Base-by-base conservation (phyloP, 1,284 basidiomycete genomes). In the Coriolopsis trogii region DNA sequence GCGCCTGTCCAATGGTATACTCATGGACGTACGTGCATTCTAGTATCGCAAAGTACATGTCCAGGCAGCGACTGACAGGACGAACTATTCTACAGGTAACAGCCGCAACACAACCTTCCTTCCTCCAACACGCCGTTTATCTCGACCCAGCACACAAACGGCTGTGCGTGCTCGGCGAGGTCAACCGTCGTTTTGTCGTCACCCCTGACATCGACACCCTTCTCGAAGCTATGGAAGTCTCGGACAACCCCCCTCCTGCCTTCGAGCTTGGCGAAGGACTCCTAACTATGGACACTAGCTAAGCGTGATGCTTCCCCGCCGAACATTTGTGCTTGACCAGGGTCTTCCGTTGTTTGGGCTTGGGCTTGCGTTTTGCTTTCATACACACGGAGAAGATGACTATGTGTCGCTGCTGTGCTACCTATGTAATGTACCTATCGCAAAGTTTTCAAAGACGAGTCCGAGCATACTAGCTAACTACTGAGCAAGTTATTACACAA, bases 41-140 rank as follows among this genome's bases (percentile, higher is more conserved):
- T 52, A 20, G 38, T 46, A 41, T 49, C 36, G 21, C 18, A 24
- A n/a, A 20, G 53, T 34, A 26, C 25, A 6, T 18, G 18, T 31
- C 34, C 20, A 36, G 2, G 34, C 37, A 5, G 12, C 2, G 53
- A 16, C 38, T 25, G 50, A 28, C 21, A 31, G 10, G 15, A 20
- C 31, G 52, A 20, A 30, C 41, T 24, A 16, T 52, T 40, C 20
- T 49, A 25, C 64, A 96, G 91, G 87, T 97, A 21, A 84, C 81
- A 4, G 84, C 89, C 10, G 92, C 89, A 15, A 93, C 91, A 7
- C 89, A 91, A 56, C 84, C 91, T 2, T 91, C 91, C 0, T 98
- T 97, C 70, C 77, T 96, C 8, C 93, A 97, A 67, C 92, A 96
- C 57, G 86, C 92, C 6, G 87, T 93, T 40, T 79, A 87, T 59